Base-by-base conservation (phyloP, 2,329 filamentous ascomycete species). In the Paecilomyces sp. region DNA sequence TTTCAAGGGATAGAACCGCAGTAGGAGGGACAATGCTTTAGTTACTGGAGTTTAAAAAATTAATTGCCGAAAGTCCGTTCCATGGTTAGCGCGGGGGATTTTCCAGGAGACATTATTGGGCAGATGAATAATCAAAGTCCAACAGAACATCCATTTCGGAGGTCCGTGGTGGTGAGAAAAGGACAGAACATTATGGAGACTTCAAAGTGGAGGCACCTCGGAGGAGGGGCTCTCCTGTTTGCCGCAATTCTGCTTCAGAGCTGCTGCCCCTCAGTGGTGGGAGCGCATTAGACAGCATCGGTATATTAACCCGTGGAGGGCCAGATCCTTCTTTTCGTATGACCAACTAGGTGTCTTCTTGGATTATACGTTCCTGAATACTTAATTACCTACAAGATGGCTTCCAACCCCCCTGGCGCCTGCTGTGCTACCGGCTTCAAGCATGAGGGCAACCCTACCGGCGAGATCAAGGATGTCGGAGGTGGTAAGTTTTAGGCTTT, bases 401-500 rank as follows among this genome's bases (percentile, higher is more conserved):
- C 81, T 24, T 83, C 81, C 51, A 74, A 82, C 65, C 75, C 79
- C n/a, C 77, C 79, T 53, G 74, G 70, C 60, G 65, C 73, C 55
- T 82, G 80, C 74, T 82, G 80, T 65, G 70, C 75, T 62, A 63
- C 74, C 58, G 80, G 79, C 64, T 74, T 83, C 68, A 81, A 79
- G 70, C 82, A 84, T 64, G 75, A 82, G 66, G 82, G 81, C 59
- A 75, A 70, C 47, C 72, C 81, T 13, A 67, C 69, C 18, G 81
- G 82, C 55, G 75, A 81, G 64, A 67, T 77, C 55, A 79, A 79
- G 67, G 75, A 72, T 54, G 74, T 83, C 58, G 75, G 74, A 36
- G 75, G 78, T 64, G 73, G 80, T 81, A 68, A 57, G 74, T 67
- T 47, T 47, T 24, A 51, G 13, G 24, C 31, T 9, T 59, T 52